phyloP scores from a whole-genome alignment of 164 flowering plant species.

The Aristolochia fimbriata region DNA sequence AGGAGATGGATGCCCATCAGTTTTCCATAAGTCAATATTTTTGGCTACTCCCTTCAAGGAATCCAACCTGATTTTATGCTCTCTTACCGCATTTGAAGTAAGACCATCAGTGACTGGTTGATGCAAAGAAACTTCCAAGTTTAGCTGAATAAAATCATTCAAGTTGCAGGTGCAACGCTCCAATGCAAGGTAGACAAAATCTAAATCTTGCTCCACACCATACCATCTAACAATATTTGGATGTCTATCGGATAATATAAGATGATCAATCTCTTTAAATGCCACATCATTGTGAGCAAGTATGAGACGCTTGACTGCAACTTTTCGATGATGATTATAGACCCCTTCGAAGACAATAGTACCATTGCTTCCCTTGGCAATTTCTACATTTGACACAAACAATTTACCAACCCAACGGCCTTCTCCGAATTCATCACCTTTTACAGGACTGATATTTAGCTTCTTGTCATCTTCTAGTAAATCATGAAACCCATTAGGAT shows the following conservation, averaged over 20 bases:
- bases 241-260: conserved; percentile 80
- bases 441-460: conserved; percentile 8
- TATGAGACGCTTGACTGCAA: conserved; percentile 93
- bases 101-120: conserved; percentile 1
- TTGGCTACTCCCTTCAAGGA: conserved; percentile 11
- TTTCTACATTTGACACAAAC: conserved; percentile 47
- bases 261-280: conserved; percentile 78
- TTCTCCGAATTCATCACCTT: conserved; percentile 17
- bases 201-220: conserved; percentile 76
- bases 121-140: conserved; percentile 16
- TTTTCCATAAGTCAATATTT: conserved; percentile 44
- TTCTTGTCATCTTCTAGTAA: conserved; percentile 15
- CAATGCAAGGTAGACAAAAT: conserved; percentile 79
- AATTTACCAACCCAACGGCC: conserved; percentile 65
- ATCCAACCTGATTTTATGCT: conserved; percentile 18
- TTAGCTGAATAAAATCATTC: conserved; percentile 40
- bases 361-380: conserved; percentile 95
- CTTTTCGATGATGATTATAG: conserved; percentile 59
- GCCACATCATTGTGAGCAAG: conserved; percentile 72
- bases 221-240: conserved; percentile 87
- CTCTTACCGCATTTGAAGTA: conserved; percentile 9
- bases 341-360: conserved; percentile 78
- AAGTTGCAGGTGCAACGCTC: conserved; percentile 86
- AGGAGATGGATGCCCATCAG: conserved; percentile 51
- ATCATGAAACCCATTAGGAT: conserved; percentile 2